Percentiles rank a stretch among this genome's conserved stretches.
These are phyloP conservation scores for Begonia peltatifolia DNA, from an alignment of 306 rosid genomes.

Conservation along the genomic window DNA sequence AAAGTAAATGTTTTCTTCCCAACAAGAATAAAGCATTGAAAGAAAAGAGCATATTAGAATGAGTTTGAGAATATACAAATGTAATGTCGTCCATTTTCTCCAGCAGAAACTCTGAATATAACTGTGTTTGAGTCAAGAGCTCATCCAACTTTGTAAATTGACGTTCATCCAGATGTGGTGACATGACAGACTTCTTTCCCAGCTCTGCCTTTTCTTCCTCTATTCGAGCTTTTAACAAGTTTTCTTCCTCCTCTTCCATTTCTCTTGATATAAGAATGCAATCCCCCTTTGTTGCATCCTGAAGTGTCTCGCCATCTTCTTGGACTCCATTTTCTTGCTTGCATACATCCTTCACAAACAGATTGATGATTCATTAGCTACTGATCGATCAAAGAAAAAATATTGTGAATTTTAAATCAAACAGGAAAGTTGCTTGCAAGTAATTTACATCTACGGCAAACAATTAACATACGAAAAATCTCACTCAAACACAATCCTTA, in stretches of 20 bases:
- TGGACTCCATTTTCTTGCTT: conserved; percentile 22
- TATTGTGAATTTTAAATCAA: too few species aligned
- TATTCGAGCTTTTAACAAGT: conserved; percentile 38
- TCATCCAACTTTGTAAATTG: conserved; percentile 84
- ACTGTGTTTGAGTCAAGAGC: conserved; percentile 72
- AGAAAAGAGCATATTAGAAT: conserved; percentile 6
- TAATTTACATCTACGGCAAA: too few species aligned
- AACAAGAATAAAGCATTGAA: not conserved
- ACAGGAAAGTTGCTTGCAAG: too few species aligned
- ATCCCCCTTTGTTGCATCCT: conserved; percentile 24
- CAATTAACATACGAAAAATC: too few species aligned
- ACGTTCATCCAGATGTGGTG: conserved; percentile 28
- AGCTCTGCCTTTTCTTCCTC: conserved; percentile 38
- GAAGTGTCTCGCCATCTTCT: conserved; percentile 20
- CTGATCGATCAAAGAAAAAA: too few species aligned
- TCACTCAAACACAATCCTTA: too few species aligned
- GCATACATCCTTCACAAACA: conserved; percentile 30
- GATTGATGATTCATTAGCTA: not conserved
- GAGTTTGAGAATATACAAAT: conserved; percentile 20
- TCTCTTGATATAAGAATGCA: conserved; percentile 21
- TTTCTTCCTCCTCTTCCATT: conserved; percentile 49
- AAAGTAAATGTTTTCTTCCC: conserved; percentile 2
- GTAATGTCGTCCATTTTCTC: conserved; percentile 96
- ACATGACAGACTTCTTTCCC: conserved; percentile 14
- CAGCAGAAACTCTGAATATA: conserved; percentile 65